phyloP scores from a whole-genome alignment of 1,284 basidiomycete genomes.

The Sanghuangporus sanghuang region DNA sequence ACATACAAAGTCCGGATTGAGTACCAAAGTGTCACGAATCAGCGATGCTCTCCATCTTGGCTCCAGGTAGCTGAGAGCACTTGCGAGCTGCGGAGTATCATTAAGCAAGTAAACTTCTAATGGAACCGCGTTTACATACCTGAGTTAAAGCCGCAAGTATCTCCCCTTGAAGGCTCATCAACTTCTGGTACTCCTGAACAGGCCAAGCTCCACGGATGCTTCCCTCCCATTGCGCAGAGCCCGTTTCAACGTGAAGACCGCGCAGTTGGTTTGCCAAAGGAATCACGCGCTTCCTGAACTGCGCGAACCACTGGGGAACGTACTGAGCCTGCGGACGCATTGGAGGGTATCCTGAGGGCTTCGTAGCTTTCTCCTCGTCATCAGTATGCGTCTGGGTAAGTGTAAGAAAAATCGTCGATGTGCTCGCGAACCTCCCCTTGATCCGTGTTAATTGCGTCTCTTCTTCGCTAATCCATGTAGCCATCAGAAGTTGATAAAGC shows the following conservation, averaged over 20 bases:
- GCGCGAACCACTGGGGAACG: slow-evolving; percentile 20
- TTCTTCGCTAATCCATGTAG: slow-evolving; percentile 36
- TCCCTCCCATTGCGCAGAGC: slow-evolving; percentile 42
- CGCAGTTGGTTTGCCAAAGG: slow-evolving; percentile 33
- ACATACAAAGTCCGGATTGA: slow-evolving; percentile 45
- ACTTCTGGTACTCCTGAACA: slow-evolving; percentile 37
- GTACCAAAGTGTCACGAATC: slow-evolving; percentile 36
- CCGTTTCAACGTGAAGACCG: slow-evolving; percentile 32
- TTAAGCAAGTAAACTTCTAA: neutral
- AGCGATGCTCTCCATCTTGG: slow-evolving; percentile 32
- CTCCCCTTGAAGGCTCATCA: slow-evolving; percentile 36
- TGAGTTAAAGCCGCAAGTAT: slow-evolving; percentile 38
- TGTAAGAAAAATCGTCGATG: neutral
- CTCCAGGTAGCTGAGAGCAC: slow-evolving; percentile 36
- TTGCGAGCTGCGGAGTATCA: slow-evolving; percentile 1
- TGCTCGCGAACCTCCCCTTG: neutral
- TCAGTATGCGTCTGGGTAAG: neutral
- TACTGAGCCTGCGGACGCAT: slow-evolving; percentile 33
- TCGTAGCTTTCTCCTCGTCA: slow-evolving; percentile 4
- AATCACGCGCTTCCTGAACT: slow-evolving; percentile 20
- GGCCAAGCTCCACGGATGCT: slow-evolving; percentile 48
- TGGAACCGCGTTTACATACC: slow-evolving; percentile 23
- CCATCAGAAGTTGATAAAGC: slow-evolving; percentile 38
- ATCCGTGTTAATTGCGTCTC: neutral
- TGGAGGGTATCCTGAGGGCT: slow-evolving; percentile 20